phyloP scores from a whole-genome alignment of 495 filamentous ascomycete species.

The Neurospora sp. region DNA sequence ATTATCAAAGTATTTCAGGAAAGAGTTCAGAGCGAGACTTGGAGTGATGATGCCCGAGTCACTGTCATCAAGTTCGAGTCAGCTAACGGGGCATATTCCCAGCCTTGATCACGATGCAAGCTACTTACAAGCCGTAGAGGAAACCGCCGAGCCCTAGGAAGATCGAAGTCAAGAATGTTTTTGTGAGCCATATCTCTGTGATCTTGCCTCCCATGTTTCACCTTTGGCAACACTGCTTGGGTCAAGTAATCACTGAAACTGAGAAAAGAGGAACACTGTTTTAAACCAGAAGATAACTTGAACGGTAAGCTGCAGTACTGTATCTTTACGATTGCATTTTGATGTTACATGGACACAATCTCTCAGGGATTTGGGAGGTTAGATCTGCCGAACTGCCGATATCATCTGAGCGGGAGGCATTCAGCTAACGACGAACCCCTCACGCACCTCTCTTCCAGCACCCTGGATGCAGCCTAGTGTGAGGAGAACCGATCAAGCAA shows the following conservation, averaged over 20 bases:
- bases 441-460: not conserved
- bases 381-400: not conserved
- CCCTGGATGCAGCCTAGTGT: not conserved
- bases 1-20: conserved; percentile 29
- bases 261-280: not conserved
- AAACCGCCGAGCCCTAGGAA: conserved; percentile 27
- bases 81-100: not conserved
- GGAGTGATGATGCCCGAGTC: conserved; percentile 35
- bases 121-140: conserved; percentile 25
- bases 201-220: not conserved
- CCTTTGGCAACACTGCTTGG: not conserved
- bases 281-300: not conserved
- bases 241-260: not conserved
- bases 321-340: not conserved
- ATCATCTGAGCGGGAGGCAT: not conserved
- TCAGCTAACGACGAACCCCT: not conserved
- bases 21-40: conserved; percentile 34
- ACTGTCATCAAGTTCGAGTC: conserved; percentile 7
- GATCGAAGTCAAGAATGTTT: conserved; percentile 23
- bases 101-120: not conserved
- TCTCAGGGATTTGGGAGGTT: not conserved
- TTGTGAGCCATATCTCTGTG: conserved; percentile 14
- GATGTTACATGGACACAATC: not conserved
- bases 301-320: not conserved
- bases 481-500: not conserved